Base-by-base conservation (phyloP, 805 yeast genomes). In the Candida anglica region DNA sequence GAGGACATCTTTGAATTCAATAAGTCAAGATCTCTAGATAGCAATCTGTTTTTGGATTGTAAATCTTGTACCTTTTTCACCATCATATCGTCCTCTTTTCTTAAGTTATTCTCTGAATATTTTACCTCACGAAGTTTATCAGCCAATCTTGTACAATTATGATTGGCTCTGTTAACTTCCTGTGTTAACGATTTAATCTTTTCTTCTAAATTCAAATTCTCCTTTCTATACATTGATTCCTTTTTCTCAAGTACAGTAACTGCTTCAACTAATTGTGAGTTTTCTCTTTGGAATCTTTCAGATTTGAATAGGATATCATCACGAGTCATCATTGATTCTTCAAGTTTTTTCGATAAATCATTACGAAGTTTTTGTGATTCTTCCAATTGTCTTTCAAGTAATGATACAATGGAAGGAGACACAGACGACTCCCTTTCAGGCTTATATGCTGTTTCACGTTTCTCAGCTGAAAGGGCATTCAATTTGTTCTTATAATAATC, bases 331-430 rank as follows among this genome's bases (percentile, higher is more conserved):
- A 37, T 40, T 20, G 56, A 30, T 13, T 39, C 43, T 15, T 44
- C 53, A 43, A 51, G 33, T 40, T 56, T 32, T 28, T 39, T 36
- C 36, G 45, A 11, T 27, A 65, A 33, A 15, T 64, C 63, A 11
- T 42, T 42, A 36, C 49, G 53, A 16, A 38, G 42, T 16, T 42
- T 47, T 27, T 53, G 53, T 11, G 58, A 51, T n/a, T 58, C 60
- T 15, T 58, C 58, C 8, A 65, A 43, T 31, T 64, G 66, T 14
- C 52, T 50, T 30, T 61, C 66, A 32, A 61, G 47, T 14, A 65
- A 34, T 1, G 48, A 45, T 16, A 51, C 41, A 6, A 54, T 45
- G 2, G 59, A 44, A 10, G 30, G 27, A 5, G 44, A 39, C 41
- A 38, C 15, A 21, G 17, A 19, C 19, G 15, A 23, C 11, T 15